A percentile compares a stretch with the other conserved stretches of the same genome.
Evolutionary conservation across 2,329 filamentous ascomycete genomes (phyloP).

Genomic region (Seiridium unicorne): DNA sequence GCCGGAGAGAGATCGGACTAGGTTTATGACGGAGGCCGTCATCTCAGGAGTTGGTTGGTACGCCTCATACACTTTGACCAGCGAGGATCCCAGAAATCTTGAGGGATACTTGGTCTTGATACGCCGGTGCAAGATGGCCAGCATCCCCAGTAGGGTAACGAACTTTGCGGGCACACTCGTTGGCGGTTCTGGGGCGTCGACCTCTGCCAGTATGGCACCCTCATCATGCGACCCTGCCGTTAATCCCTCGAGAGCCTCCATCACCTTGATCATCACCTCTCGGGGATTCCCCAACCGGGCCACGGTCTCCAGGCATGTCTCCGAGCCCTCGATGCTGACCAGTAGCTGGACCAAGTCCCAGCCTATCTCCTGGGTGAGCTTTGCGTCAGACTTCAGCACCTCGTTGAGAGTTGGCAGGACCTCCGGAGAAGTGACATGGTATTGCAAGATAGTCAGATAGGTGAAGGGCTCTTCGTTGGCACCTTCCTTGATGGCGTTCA

Average conservation of each 20-base stretch:
- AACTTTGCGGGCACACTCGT: constrained; percentile 49
- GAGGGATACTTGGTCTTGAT: constrained; percentile 78
- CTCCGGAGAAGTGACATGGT: constrained; percentile 62
- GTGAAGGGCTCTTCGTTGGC: constrained; percentile 62
- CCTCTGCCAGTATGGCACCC: constrained; percentile 31
- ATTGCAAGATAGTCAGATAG: constrained; percentile 76
- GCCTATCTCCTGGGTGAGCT: constrained; percentile 73
- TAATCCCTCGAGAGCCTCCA: constrained; percentile 66
- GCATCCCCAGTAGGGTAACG: constrained; percentile 67
- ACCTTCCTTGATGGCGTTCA: constrained; percentile 27
- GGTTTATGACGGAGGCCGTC: constrained; percentile 67
- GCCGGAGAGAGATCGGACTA: constrained; percentile 67
- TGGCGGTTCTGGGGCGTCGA: constrained; percentile 17
- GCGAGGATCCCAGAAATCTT: constrained; percentile 73
- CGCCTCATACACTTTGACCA: constrained; percentile 67
- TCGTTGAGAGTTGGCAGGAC: constrained; percentile 67
- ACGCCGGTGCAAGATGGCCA: constrained; percentile 70
- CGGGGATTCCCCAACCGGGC: constrained; percentile 76
- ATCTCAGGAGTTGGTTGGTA: constrained; percentile 66
- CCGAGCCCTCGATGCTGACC: constrained; percentile 65
- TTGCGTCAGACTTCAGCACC: constrained; percentile 61
- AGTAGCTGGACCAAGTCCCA: constrained; percentile 82
- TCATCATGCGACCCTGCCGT: constrained; percentile 44
- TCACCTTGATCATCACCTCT: constrained; percentile 78
- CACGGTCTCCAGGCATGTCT: constrained; percentile 70